Percentiles rank a stretch among this genome's conserved stretches.
These are phyloP conservation scores for Boletus sp. DNA, from an alignment of 768 basidiomycete species.

Conservation along the genomic window DNA sequence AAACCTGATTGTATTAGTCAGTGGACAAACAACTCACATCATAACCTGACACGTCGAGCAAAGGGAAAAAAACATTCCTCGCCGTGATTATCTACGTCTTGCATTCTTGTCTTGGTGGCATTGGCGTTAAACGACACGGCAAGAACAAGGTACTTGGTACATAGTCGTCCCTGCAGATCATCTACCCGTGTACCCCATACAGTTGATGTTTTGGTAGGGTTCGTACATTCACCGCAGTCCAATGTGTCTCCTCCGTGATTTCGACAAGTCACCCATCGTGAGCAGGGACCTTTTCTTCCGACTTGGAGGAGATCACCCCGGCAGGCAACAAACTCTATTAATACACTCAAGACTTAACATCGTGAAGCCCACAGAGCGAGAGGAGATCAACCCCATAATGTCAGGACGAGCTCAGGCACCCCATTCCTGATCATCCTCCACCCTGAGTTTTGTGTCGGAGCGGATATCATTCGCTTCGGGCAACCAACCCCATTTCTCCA, in stretches of 20 bases:
- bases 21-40: background rate
- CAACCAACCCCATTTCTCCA: conserved; percentile 59
- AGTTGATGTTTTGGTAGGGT: conserved; percentile 33
- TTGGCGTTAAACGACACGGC: conserved; percentile 71
- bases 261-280: background rate
- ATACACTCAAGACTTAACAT: background rate
- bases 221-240: too few species aligned
- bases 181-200: conserved; percentile 51
- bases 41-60: background rate
- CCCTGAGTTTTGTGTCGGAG: background rate
- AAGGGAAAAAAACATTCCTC: background rate
- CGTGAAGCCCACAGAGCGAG: background rate
- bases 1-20: conserved; percentile 15
- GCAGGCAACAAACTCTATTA: background rate
- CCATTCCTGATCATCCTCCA: conserved; percentile 11
- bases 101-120: conserved; percentile 40
- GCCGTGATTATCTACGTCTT: conserved; percentile 68
- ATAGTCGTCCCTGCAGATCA: conserved; percentile 50
- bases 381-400: background rate
- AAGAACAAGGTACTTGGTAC: conserved; percentile 36
- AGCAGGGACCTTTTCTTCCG: too few species aligned
- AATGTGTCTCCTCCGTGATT: background rate
- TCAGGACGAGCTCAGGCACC: background rate
- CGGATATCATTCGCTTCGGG: conserved; percentile 30
- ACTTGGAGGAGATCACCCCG: too few species aligned